These are phyloP conservation scores for Rhizophora apiculata DNA, from an alignment of 345 rosid species.

Conservation along the genomic window DNA sequence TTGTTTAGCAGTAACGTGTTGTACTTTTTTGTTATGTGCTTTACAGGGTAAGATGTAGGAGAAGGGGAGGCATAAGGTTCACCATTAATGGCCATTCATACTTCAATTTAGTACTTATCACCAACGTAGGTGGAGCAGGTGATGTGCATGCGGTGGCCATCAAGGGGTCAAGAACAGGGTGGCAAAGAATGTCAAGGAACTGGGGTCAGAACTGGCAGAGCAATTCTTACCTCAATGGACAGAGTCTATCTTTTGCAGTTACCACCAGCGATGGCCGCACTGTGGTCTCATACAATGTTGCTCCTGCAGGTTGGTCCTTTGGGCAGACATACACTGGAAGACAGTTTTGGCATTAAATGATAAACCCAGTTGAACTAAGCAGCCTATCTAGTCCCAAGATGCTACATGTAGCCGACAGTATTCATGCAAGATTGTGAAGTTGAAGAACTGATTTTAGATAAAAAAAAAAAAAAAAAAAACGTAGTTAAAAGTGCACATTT, in stretches of 20 bases:
- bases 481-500: too few species aligned
- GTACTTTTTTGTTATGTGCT: neutral
- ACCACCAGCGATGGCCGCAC: slow-evolving; percentile 50
- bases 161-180: slow-evolving; percentile 53
- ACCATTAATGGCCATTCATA: slow-evolving; percentile 54
- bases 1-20: neutral
- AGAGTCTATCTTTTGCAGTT: slow-evolving; percentile 51
- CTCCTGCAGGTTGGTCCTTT: slow-evolving; percentile 55
- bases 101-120: slow-evolving; percentile 55
- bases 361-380: neutral
- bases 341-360: slow-evolving; percentile 15
- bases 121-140: slow-evolving; percentile 66
- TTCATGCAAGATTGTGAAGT: neutral
- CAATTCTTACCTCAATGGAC: slow-evolving; percentile 49
- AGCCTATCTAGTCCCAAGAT: neutral
- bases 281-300: slow-evolving; percentile 44
- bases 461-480: too few species aligned
- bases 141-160: slow-evolving; percentile 54
- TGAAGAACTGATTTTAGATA: too few species aligned
- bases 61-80: slow-evolving; percentile 57
- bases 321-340: slow-evolving; percentile 46
- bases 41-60: slow-evolving; percentile 26
- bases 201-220: slow-evolving; percentile 81
- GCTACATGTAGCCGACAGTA: neutral
- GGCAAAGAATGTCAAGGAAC: slow-evolving; percentile 68